A percentile compares a stretch with the other conserved stretches of the same genome.
Conservation (phyloP, 495 filamentous ascomycete species). For the Penicillium nucicola region DNA sequence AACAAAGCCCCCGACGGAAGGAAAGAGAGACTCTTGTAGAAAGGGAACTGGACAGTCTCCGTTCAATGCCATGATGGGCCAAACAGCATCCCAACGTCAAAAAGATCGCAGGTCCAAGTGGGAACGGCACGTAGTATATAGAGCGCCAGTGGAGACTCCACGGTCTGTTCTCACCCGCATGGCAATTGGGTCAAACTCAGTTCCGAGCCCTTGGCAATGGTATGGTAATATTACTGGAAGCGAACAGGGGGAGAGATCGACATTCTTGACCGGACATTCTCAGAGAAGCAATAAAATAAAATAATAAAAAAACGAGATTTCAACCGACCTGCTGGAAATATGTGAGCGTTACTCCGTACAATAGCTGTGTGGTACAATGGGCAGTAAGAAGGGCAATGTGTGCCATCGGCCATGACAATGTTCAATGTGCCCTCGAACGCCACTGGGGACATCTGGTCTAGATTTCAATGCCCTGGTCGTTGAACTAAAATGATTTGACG, state of each 20-base stretch:
- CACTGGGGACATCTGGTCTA: neutral
- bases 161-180: constrained; percentile 9
- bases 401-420: too few relatives aligned
- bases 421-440: too few relatives aligned
- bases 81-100: constrained; percentile 9
- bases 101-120: too few relatives aligned
- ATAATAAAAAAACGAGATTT: too few relatives aligned
- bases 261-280: too few relatives aligned
- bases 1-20: constrained; percentile 59
- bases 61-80: constrained; percentile 29
- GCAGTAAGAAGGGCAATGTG: too few relatives aligned
- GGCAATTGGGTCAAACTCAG: constrained; percentile 7
- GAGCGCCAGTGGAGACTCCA: neutral
- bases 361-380: too few relatives aligned
- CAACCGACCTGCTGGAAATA: too few relatives aligned
- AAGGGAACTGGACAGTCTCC: constrained; percentile 65
- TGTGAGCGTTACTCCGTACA: too few relatives aligned
- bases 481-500: neutral
- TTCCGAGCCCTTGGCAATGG: neutral
- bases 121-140: neutral
- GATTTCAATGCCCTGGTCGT: neutral
- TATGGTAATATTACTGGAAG: neutral
- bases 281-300: too few relatives aligned
- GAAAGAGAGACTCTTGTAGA: constrained; percentile 57
- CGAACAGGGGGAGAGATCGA: neutral